Evolutionary conservation across 2,329 filamentous ascomycete genomes (phyloP).

Genomic region (Huntiella bhutanensis): DNA sequence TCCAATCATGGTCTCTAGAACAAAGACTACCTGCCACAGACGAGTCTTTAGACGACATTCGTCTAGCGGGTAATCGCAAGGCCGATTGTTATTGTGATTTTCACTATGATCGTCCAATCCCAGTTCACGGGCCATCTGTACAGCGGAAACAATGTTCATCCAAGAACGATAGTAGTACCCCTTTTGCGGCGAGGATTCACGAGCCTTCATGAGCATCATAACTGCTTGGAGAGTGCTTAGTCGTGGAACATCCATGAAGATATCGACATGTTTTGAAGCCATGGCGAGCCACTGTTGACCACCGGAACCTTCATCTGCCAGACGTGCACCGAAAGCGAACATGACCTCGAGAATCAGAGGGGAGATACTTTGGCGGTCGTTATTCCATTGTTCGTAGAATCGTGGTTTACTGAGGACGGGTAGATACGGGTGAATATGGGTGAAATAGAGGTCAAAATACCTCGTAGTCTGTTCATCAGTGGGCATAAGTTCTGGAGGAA

Average conservation of each 20-base stretch:
- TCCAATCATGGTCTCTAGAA: constrained; percentile 82
- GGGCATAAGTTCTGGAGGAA: constrained; percentile 86
- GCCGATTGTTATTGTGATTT: constrained; percentile 51
- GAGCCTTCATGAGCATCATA: constrained; percentile 71
- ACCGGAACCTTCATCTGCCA: constrained; percentile 66
- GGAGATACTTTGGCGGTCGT: constrained; percentile 65
- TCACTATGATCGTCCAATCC: constrained; percentile 75
- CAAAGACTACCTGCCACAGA: constrained; percentile 75
- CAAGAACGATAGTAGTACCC: constrained; percentile 95
- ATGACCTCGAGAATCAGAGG: constrained; percentile 77
- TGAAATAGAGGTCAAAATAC: constrained; percentile 83
- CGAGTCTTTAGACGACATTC: constrained; percentile 75
- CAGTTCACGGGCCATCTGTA: constrained; percentile 83
- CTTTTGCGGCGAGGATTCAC: constrained; percentile 77
- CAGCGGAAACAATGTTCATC: constrained; percentile 85
- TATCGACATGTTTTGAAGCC: constrained; percentile 80
- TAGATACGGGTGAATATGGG: constrained; percentile 78
- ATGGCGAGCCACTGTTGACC: constrained; percentile 87
- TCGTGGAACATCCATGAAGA: constrained; percentile 80
- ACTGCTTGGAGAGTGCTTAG: constrained; percentile 84
- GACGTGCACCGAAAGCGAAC: constrained; percentile 70
- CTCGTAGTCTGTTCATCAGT: constrained; percentile 61
- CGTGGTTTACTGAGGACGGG: constrained; percentile 68
- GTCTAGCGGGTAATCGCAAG: constrained; percentile 47
- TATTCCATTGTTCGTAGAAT: constrained; percentile 82